Base-by-base conservation (phyloP, 352 stramenopile genomes). In the Pythium oligandrum region DNA sequence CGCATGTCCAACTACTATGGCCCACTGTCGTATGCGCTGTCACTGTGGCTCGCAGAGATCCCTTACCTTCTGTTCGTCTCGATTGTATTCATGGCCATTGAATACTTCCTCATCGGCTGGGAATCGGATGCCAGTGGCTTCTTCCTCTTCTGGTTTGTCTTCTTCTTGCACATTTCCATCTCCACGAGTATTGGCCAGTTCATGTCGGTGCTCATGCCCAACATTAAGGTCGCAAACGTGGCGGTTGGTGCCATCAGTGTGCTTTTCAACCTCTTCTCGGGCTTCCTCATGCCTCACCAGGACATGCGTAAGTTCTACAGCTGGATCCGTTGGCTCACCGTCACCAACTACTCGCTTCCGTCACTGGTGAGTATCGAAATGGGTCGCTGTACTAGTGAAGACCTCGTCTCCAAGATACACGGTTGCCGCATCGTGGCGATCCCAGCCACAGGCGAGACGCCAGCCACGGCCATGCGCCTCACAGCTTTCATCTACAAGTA, bases 71-170 rank as follows among this genome's bases (percentile, higher is more conserved):
- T 68, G 4, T 34, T 72, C 6, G 53, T 51, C 4, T 61, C 54
- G 31, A 33, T 64, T 11, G 17, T 70, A 7, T 81, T 81, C 53
- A 54, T 81, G 32, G 65, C 50, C 17, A 58, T 79, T 40, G 63
- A 75, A 51, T 81, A 81, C 67, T 81, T 61, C 63, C 64, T 81
- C 39, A 44, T 79, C 6, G 68, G 71, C 33, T 79, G 68, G 69
- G 35, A 61, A 11, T 17, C 12, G 3, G 37, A 48, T 2, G 71
- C 63, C 11, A n/a, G 12, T 2, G 51, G 51, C 59, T 78, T 81
- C 38, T 73, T 81, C 49, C 51, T 74, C 54, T 81, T 70, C 52
- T 51, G 44, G 51, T 61, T 79, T 32, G 55, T 74, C 8, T 79
- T 79, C 36, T 79, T 69, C 57, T 39, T 79, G 9, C 64, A 79